phyloP scores from a whole-genome alignment of 495 filamentous ascomycete species.

The Penicillium mononematosum region DNA sequence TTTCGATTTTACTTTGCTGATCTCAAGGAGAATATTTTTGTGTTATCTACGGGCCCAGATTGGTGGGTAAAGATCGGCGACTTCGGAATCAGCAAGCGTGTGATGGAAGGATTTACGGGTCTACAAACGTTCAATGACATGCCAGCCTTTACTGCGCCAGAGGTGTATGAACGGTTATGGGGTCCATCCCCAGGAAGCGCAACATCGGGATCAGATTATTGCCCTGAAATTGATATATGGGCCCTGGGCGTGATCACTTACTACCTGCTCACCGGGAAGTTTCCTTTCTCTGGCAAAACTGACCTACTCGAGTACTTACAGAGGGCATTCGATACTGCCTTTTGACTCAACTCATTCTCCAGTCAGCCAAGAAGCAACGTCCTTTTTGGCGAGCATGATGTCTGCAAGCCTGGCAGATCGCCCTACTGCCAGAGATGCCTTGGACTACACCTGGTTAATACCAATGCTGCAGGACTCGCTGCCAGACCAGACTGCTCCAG shows the following conservation, averaged over 20 bases:
- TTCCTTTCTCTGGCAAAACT: background rate
- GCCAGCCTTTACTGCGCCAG: slow-evolving; percentile 39
- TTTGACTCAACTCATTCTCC: background rate
- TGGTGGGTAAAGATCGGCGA: slow-evolving; percentile 52
- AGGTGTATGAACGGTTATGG: slow-evolving; percentile 18
- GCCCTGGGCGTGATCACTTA: background rate
- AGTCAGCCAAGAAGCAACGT: background rate
- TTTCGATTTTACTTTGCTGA: background rate
- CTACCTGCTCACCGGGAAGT: background rate
- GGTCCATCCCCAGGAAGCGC: background rate
- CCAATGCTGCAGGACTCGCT: background rate
- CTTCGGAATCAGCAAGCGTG: slow-evolving; percentile 49
- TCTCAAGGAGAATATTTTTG: slow-evolving; percentile 33
- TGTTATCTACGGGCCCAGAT: slow-evolving; percentile 25
- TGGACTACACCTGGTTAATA: background rate
- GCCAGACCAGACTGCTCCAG: background rate
- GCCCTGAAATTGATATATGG: background rate
- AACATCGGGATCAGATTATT: background rate
- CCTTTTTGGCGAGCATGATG: background rate
- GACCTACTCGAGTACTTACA: background rate
- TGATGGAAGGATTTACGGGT: slow-evolving; percentile 22
- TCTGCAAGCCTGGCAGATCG: background rate
- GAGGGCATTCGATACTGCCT: background rate
- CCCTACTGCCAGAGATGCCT: background rate
- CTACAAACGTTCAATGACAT: slow-evolving; percentile 33